Evolutionary conservation across 2,329 filamentous ascomycete species (phyloP), one percentile per base, ranked within the genome.

Genomic region (Claviceps spartinae): DNA sequence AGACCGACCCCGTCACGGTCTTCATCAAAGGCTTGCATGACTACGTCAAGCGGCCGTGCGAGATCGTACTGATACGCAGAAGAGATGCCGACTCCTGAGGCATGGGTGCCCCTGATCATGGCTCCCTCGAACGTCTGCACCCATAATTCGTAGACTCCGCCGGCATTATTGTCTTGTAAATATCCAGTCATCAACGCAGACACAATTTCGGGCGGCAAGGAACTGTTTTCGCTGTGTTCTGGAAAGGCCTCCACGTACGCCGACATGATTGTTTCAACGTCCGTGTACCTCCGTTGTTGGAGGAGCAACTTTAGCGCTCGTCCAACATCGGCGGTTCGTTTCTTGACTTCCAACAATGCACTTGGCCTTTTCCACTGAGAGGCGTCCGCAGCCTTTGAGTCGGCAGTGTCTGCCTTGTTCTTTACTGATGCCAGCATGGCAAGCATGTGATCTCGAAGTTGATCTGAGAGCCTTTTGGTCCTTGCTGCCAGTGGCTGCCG

Each of bases 161-260:
- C 69, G 57, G 80, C 76, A 22, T 82, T 73, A 41, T 72, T 67
- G 18, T 82, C 76, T 49, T 73, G 69, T 44, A 80, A 69, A 60
- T 86, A 77, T 0, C 80, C 74, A 22, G 75, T 69, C 84, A 95
- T 90, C 53, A 91, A 66, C 8, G 82, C 75, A 48, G 74, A 73
- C 22, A 86, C 67, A 51, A 90, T 67, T 16, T 69, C 64, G 2
- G 80, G 66, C 0, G 82, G 78, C 16, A 77, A 67, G 1, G 65
- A 55, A 9, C 68, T 62, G 14, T 61, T 52, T 45, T 55, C 54
- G 44, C 65, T 57, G 37, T 62, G 59, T 18, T 67, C 55, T 0
- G 68, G 67, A 30, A 73, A 67, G 20, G 70, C 59, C 46, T 65
- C 63, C 34, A 67, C 65, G 59, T 79, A 85, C 48, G 77, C 62